Evolutionary conservation across 345 rosid species (phyloP).

Genomic region (Iberis pinnata): DNA sequence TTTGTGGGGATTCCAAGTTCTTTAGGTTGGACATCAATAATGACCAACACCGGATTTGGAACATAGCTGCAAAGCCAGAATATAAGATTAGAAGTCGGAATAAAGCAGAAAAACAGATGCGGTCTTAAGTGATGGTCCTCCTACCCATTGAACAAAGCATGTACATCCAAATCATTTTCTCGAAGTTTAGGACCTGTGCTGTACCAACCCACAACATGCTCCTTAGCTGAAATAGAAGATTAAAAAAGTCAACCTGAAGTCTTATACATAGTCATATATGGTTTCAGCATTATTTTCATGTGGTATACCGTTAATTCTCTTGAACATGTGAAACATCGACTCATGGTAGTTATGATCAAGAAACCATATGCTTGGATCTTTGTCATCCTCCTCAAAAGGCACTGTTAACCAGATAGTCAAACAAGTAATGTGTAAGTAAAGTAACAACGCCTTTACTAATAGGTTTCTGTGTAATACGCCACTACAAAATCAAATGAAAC

Average conservation of each 20-base stretch:
- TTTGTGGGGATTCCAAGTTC: slow-evolving; percentile 87
- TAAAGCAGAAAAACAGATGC: background rate
- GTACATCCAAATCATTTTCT: slow-evolving; percentile 84
- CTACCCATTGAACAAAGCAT: slow-evolving; percentile 63
- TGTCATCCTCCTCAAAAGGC: slow-evolving; percentile 96
- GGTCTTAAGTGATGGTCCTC: slow-evolving; percentile 21
- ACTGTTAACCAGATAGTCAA: slow-evolving; percentile 36
- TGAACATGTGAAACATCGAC: slow-evolving; percentile 93
- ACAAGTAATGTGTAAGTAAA: background rate
- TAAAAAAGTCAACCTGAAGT: background rate
- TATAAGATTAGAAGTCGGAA: background rate
- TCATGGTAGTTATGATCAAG: slow-evolving; percentile 97
- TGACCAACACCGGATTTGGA: slow-evolving; percentile 80
- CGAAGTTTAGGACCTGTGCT: slow-evolving; percentile 88
- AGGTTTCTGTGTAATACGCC: background rate
- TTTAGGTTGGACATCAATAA: slow-evolving; percentile 78
- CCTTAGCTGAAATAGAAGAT: slow-evolving; percentile 61
- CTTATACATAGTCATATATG: slow-evolving; percentile 8
- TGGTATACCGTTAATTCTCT: slow-evolving; percentile 69
- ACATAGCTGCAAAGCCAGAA: slow-evolving; percentile 55
- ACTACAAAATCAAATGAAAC: background rate
- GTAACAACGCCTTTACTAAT: background rate
- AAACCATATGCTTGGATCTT: slow-evolving; percentile 87
- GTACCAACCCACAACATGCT: slow-evolving; percentile 97
- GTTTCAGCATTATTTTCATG: background rate